Conservation (phyloP, 1,284 basidiomycete genomes). For the Anthracocystis walkeri region DNA sequence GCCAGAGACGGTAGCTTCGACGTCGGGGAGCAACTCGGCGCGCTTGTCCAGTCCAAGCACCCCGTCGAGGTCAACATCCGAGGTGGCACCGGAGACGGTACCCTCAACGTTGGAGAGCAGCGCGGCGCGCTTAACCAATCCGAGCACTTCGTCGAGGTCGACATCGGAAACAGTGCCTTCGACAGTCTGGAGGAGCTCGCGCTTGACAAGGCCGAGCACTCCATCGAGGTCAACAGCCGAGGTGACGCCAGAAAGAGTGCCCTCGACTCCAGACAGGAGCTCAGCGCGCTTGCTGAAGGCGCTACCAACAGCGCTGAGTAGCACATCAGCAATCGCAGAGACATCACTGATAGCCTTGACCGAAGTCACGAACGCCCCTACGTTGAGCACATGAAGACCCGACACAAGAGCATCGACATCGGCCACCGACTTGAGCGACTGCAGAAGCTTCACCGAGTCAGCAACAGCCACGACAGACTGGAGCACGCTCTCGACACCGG, state of each 20-base stretch:
- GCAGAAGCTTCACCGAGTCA: conserved; percentile 21
- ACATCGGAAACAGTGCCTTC: conserved; percentile 8
- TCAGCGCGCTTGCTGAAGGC: conserved; percentile 18
- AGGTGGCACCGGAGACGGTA: conserved; percentile 5
- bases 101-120: conserved; percentile 12
- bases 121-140: conserved; percentile 16
- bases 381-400: conserved; percentile 19
- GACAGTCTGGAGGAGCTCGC: conserved; percentile 19
- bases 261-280: conserved; percentile 13
- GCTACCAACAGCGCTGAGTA: not conserved
- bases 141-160: too few species aligned
- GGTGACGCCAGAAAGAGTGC: conserved; percentile 6
- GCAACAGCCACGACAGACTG: conserved; percentile 11
- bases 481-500: conserved; percentile 15
- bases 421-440: conserved; percentile 24
- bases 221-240: conserved; percentile 4
- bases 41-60: conserved; percentile 12
- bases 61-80: conserved; percentile 1
- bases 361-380: conserved; percentile 15
- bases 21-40: conserved; percentile 11
- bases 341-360: conserved; percentile 24
- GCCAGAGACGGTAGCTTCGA: conserved; percentile 2
- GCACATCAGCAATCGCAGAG: not conserved
- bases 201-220: conserved; percentile 13
- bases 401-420: conserved; percentile 28